These are phyloP conservation scores for Exophiala bonariae DNA, from an alignment of 2,329 filamentous ascomycete genomes.

Conservation along the genomic window DNA sequence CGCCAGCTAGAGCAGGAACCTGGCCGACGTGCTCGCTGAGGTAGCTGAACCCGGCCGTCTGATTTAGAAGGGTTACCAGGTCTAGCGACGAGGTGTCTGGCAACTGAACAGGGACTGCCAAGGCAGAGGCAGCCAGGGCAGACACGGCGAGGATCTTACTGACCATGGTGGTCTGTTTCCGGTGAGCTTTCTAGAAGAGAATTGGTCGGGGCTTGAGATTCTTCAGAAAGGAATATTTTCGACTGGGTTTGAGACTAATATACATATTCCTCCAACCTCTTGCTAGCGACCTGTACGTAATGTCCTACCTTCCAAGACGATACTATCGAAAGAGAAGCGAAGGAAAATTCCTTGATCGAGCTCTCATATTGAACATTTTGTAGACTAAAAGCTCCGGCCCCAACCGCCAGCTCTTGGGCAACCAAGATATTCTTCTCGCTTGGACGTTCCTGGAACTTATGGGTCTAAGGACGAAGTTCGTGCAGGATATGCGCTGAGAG, in stretches of 20 bases:
- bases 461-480: conserved; percentile 6
- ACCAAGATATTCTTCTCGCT: not conserved
- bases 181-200: not conserved
- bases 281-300: conserved; percentile 1
- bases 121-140: conserved; percentile 3
- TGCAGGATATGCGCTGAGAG: conserved; percentile 1
- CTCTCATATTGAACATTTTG: not conserved
- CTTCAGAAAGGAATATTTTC: conserved; percentile 1
- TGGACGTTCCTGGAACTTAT: not conserved
- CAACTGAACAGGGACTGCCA: conserved; percentile 4
- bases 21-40: conserved; percentile 5
- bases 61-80: conserved; percentile 8
- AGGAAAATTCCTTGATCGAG: conserved; percentile 2
- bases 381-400: not conserved
- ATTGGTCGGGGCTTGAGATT: not conserved
- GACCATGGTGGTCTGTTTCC: conserved; percentile 1
- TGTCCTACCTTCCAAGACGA: conserved; percentile 6
- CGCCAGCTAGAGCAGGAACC: conserved; percentile 2
- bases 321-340: conserved; percentile 5
- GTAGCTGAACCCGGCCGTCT: conserved; percentile 6
- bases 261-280: conserved; percentile 6
- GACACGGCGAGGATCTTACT: conserved; percentile 3
- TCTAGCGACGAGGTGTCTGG: conserved; percentile 6
- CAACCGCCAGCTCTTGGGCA: not conserved
- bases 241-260: not conserved